Evolutionary conservation across 306 rosid genomes (phyloP).

Genomic region (Pterocarpus santalinus): DNA sequence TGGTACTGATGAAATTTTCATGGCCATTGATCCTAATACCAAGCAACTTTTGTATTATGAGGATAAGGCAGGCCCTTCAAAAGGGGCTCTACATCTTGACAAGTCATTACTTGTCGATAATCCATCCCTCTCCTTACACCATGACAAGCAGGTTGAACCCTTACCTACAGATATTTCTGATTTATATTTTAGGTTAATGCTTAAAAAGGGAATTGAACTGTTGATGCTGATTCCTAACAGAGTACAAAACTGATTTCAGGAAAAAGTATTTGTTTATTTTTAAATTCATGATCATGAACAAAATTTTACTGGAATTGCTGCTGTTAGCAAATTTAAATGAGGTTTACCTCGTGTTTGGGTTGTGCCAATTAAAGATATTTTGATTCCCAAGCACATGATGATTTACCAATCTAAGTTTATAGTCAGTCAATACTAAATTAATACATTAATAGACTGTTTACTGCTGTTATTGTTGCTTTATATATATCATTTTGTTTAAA

Average conservation of each 20-base stretch:
- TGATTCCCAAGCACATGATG: too few relatives aligned
- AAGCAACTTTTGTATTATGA: slow-evolving; percentile 92
- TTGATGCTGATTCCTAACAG: neutral
- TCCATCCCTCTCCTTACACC: slow-evolving; percentile 82
- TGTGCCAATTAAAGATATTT: too few relatives aligned
- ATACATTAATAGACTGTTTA: slow-evolving; percentile 5
- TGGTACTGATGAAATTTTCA: slow-evolving; percentile 92
- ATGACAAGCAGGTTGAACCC: slow-evolving; percentile 83
- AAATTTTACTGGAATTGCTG: too few relatives aligned
- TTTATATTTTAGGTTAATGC: slow-evolving; percentile 40
- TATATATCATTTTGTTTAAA: slow-evolving; percentile 1
- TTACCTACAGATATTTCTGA: slow-evolving; percentile 41
- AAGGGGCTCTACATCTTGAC: slow-evolving; percentile 75
- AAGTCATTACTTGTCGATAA: slow-evolving; percentile 77
- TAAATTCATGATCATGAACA: too few relatives aligned
- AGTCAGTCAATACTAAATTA: neutral
- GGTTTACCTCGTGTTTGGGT: too few relatives aligned
- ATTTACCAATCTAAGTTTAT: too few relatives aligned
- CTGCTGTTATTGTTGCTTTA: slow-evolving; percentile 10
- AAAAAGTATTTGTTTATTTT: too few relatives aligned
- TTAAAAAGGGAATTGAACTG: slow-evolving; percentile 5
- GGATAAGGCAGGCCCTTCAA: slow-evolving; percentile 78
- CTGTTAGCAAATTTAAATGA: too few relatives aligned
- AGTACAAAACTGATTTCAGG: too few relatives aligned
- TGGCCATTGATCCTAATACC: slow-evolving; percentile 89